Evolutionary conservation across 106 monocot genomes (phyloP), one percentile per base, ranked within the genome.

Genomic region (Acorus gramineus): DNA sequence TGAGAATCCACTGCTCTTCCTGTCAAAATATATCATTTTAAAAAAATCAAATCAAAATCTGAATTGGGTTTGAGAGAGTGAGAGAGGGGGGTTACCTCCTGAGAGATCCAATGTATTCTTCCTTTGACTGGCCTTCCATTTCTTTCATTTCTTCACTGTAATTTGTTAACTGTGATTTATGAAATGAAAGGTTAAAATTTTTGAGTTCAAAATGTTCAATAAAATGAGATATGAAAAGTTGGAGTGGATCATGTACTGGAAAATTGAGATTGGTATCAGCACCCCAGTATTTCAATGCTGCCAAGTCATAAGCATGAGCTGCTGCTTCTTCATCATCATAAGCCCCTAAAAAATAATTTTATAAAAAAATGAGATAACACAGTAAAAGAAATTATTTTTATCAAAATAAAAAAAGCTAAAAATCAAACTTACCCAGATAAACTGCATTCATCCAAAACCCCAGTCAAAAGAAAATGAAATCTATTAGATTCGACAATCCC

Each of bases 1-100:
- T 10, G 90, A 91, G 66, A 91, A 91, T 7, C 90, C 90, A 77
- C 90, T 91, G 71, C 90, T 91, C 62, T 79, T 91, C 75, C 89
- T 90, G 84, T n/a, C 54, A 43, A 60, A 51, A 49, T 47, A 7
- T 56, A 47, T 47, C 28, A 28, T 28, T 28, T 28, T 28, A 62
- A 55, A 49, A 68, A 6, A 28, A 5, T n/a, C 6, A 6, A 67
- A 4, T 2, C 46, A 9, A 9, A 43, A 60, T 60, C 7, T 60
- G 8, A 61, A 6, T 6, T 44, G 3, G 7, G 4, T 61, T 6
- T 61, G 59, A 2, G 49, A 7, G 28, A 28, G 28, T 28, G 28
- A 1, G 28, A 1, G 28, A 1, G 28, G 28, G 59, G 2, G 49
- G 7, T 50, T 55, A 90, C 90, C 90, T 86, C 58, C 90, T 90